Percentiles rank a stretch among this genome's conserved stretches.
phyloP scores from a whole-genome alignment of 106 monocot species.

The Allium fistulosum region DNA sequence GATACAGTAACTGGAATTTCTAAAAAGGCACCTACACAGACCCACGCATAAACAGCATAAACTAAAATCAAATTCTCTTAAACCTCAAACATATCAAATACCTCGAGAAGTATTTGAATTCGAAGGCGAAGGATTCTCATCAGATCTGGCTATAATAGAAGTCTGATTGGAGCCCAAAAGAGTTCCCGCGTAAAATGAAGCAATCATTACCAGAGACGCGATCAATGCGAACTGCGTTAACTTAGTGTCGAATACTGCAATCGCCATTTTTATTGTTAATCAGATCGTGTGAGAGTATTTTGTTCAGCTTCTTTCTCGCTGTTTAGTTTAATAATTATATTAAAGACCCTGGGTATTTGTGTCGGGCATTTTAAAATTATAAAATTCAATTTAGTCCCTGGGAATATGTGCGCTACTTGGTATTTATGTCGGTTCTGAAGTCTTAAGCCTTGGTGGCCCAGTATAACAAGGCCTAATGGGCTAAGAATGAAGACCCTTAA shows the following conservation, averaged over 20 bases:
- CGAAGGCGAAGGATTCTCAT: conserved; percentile 4
- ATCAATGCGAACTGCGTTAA: conserved; percentile 34
- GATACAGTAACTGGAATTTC: too few species aligned
- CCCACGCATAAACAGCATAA: neutral
- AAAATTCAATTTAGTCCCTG: too few species aligned
- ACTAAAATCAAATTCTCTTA: neutral
- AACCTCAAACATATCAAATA: neutral
- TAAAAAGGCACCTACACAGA: neutral
- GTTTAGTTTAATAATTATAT: too few species aligned
- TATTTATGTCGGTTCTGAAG: too few species aligned
- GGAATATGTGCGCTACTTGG: too few species aligned
- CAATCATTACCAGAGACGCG: conserved; percentile 45
- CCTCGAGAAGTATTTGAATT: conserved; percentile 8
- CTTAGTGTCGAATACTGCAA: conserved; percentile 38
- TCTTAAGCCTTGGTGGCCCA: too few species aligned
- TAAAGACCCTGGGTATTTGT: too few species aligned
- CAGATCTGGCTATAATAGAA: conserved; percentile 13
- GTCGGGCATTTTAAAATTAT: too few species aligned
- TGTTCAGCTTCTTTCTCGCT: neutral
- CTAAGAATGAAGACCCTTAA: too few species aligned
- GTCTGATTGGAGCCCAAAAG: conserved; percentile 40
- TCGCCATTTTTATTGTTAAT: conserved; percentile 18
- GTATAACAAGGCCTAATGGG: too few species aligned
- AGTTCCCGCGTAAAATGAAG: conserved; percentile 83
- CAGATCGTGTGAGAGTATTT: neutral